Conservation (phyloP, 1,284 basidiomycete species). For the Butyriboletus appendiculatus region DNA sequence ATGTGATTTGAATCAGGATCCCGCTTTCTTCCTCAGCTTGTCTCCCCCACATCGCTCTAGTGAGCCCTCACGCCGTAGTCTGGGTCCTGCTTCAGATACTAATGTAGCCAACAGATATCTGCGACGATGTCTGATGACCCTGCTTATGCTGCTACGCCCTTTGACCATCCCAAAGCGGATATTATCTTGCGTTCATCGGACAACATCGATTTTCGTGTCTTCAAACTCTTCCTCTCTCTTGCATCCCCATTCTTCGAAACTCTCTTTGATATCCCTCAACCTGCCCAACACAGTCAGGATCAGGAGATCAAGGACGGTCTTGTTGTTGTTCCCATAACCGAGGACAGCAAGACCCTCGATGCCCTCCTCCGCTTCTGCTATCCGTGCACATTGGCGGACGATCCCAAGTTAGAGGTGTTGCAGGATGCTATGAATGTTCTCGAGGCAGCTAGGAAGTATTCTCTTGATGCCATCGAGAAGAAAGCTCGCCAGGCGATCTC, state of each 20-base stretch:
- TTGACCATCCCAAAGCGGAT: conserved; percentile 14
- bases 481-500: conserved; percentile 13
- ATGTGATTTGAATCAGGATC: neutral
- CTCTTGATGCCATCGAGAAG: conserved; percentile 17
- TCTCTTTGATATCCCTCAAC: conserved; percentile 16
- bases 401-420: conserved; percentile 12
- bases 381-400: conserved; percentile 21
- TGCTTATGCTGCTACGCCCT: conserved; percentile 2
- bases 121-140: neutral
- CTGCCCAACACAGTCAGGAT: neutral
- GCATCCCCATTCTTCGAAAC: conserved; percentile 17
- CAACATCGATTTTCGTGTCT: conserved; percentile 7
- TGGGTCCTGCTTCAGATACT: neutral
- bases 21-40: neutral
- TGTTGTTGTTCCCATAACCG: conserved; percentile 12
- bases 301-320: conserved; percentile 9
- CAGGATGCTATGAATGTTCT: conserved; percentile 11
- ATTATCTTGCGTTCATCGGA: conserved; percentile 15
- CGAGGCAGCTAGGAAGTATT: conserved; percentile 20
- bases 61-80: neutral
- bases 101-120: neutral
- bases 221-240: conserved; percentile 16
- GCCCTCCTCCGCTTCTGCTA: conserved; percentile 23
- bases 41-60: neutral
- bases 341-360: conserved; percentile 17